Evolutionary conservation across 306 rosid species (phyloP).

Genomic region (Lathyrus sativus): DNA sequence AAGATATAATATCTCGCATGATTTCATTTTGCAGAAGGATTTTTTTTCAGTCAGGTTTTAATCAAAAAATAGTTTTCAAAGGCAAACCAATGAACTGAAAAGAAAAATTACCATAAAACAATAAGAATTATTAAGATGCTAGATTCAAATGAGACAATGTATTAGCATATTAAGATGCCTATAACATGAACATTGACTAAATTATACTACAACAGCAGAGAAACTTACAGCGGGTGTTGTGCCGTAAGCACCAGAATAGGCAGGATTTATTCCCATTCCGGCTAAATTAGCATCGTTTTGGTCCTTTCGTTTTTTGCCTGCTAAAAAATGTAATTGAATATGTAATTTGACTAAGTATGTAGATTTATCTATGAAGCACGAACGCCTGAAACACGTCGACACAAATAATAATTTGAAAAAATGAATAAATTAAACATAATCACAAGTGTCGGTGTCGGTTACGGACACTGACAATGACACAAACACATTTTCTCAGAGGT

Average conservation of each 20-base stretch:
- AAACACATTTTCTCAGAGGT: no score
- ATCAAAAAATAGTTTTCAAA: no score
- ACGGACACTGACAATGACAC: no score
- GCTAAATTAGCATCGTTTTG: constrained; percentile 88
- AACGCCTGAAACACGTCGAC: no score
- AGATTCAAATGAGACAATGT: constrained; percentile 11
- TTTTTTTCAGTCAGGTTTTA: constrained; percentile 16
- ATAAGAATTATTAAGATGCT: constrained; percentile 2
- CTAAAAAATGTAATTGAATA: constrained; percentile 24
- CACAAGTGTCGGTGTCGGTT: no score
- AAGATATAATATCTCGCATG: not conserved
- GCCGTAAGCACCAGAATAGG: constrained; percentile 78
- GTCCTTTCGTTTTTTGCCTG: constrained; percentile 91
- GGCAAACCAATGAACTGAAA: no score
- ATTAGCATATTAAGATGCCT: constrained; percentile 10
- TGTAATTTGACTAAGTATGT: not conserved
- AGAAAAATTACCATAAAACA: constrained; percentile 6
- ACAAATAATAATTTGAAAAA: no score
- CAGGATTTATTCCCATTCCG: constrained; percentile 79
- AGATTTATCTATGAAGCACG: no score
- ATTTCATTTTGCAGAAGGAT: constrained; percentile 8
- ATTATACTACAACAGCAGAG: constrained; percentile 21
- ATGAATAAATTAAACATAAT: no score
- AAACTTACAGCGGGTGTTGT: constrained; percentile 74
- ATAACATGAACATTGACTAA: constrained; percentile 17